Base-by-base conservation (phyloP, 1,284 basidiomycete genomes). In the Tilletia setariae region DNA sequence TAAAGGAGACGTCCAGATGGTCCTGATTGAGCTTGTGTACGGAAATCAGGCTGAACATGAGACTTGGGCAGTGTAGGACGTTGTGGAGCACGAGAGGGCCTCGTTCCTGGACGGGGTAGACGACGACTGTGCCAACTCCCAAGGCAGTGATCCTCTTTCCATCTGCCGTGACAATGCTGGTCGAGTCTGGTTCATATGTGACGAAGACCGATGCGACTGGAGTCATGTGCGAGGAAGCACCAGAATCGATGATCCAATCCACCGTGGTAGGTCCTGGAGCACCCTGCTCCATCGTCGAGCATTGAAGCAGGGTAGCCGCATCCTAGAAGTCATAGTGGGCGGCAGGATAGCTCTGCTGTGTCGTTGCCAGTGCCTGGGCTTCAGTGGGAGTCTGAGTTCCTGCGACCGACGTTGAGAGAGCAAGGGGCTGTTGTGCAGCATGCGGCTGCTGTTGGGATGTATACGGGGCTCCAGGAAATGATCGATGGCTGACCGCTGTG, bases 101-200 rank as follows among this genome's bases (percentile, higher is more conserved):
- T 49, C 47, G 47, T 23, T 16, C 47, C 47, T 49, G 47, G 25
- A 49, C 25, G 47, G 47, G 47, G 19, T n/a, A 49, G 47, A 49
- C 19, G 47, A 49, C 47, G 47, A 49, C 19, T 7, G 53, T 25
- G 47, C 47, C 47, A n/a, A n/a, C 25, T 23, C 47, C 47, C 47
- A 23, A n/a, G 19, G 47, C 47, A n/a, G 19, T 16, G 25, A 49
- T 16, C 25, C 47, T 16, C 25, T 23, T 6, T 23, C 47, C 47
- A 23, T 49, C 47, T n/a, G 47, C 47, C 25, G 47, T 49, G 47
- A 49, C 25, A 23, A 49, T 23, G 19, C 19, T n/a, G 25, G 47
- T 49, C 19, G 19, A n/a, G 47, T 23, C 19, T 23, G 47, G 47
- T 16, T n/a, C 47, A 23, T n/a, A n/a, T 23, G 19, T 23, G 25